Base-by-base conservation (phyloP, 768 basidiomycete species). In the Vararia minispora region DNA sequence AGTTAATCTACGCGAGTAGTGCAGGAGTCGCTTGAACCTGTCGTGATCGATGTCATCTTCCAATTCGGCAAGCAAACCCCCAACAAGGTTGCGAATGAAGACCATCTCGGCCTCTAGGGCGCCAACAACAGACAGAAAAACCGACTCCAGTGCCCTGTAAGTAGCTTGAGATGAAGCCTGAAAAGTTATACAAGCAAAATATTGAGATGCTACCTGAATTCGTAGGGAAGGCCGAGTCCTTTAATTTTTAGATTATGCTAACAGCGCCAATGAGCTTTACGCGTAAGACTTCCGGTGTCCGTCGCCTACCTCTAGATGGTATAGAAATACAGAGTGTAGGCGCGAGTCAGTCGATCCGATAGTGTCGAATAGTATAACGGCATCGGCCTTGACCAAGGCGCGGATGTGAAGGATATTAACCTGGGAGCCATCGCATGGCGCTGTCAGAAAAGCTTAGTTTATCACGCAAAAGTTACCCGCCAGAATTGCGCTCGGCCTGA, bases 61-160 rank as follows among this genome's bases (percentile, higher is more conserved):
- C 35, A 98, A 71, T 58, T 94, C 92, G 13, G 86, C 86, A 22
- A 98, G 66, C 8, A 98, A 66, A 3, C 88, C 84, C 37, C 86
- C 85, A 36, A 97, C 85, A 26, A 95, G 76, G 45, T 84, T 82
- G 24, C 92, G 78, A 36, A 90, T 87, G 54, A 92, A 92, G 11
- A 82, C 82, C 84, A 97, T 85, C 62, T 98, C 94, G 23, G 90
- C 89, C 62, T 97, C 94, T 17, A 98, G 66, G 4, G 94, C 91
- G 47, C 84, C 86, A 40, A 92, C 63, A 8, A 94, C 88, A 28
- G 90, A 94, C 28, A 94, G 72, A 29, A 98, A 66, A 41, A 95
- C 79, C 1, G 91, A 92, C 50, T 98, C 94, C 27, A 97, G 68
- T 3, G 94, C 94, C 39, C 92, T 91, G 54, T n/a, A 34, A 32